Conservation (phyloP, 306 rosid species). For the Lotus japonicus region DNA sequence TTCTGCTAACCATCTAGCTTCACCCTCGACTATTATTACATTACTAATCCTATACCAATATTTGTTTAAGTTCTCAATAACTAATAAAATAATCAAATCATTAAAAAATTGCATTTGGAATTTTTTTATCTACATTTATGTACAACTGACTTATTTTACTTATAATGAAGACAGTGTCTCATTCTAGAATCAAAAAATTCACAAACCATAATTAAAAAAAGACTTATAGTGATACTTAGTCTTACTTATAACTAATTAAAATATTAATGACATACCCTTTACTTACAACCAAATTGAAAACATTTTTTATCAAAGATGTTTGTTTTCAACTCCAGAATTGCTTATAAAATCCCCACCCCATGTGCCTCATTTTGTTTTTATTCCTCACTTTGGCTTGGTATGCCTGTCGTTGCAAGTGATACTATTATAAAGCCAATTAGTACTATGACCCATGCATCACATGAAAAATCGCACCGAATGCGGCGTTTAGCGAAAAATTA, state of each 20-base stretch:
- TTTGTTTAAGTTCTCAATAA: neutral
- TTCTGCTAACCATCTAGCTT: neutral
- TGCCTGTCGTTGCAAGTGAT: neutral
- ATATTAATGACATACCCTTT: neutral
- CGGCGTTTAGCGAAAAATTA: conserved; percentile 13
- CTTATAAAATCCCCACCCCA: neutral
- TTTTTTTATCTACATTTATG: too few species aligned
- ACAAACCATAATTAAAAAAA: neutral
- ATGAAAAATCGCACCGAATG: conserved; percentile 17
- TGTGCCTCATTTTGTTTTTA: neutral
- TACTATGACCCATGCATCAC: conserved; percentile 8
- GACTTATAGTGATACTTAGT: neutral
- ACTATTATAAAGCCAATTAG: neutral
- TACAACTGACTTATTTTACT: too few species aligned
- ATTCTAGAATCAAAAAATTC: neutral
- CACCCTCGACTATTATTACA: too few species aligned
- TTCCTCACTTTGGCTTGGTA: neutral
- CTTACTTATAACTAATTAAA: too few species aligned
- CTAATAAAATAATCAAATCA: neutral
- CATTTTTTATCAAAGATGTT: neutral
- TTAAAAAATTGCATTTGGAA: too few species aligned
- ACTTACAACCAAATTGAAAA: neutral
- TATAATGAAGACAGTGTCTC: neutral
- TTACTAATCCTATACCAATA: too few species aligned
- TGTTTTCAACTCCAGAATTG: neutral